These are phyloP conservation scores for Astrephomene gubernaculifera DNA, from an alignment of 139 green algal genomes.

Conservation along the genomic window DNA sequence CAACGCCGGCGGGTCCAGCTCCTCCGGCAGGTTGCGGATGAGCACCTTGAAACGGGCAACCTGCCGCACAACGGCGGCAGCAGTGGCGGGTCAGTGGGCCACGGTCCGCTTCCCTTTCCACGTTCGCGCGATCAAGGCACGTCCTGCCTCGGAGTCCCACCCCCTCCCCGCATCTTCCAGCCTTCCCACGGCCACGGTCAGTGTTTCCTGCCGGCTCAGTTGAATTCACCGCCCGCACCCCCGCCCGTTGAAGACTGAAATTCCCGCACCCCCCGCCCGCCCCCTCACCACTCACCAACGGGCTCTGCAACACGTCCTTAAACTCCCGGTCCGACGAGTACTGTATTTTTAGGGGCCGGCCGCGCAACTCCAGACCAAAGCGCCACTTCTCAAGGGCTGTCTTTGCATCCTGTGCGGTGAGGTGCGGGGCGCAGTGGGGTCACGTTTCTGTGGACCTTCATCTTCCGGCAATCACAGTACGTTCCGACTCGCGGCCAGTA, in stretches of 20 bases:
- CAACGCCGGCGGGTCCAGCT: background rate
- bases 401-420: conserved; percentile 4
- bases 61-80: background rate
- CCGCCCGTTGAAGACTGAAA: too few relatives aligned
- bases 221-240: too few relatives aligned
- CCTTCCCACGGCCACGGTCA: too few relatives aligned
- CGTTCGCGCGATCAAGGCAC: too few relatives aligned
- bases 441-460: too few relatives aligned
- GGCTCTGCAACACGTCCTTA: conserved; percentile 28
- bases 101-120: too few relatives aligned
- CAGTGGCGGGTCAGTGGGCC: too few relatives aligned
- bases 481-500: too few relatives aligned
- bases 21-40: conserved; percentile 30
- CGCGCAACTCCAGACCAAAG: conserved; percentile 18
- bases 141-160: too few relatives aligned
- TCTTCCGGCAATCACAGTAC: too few relatives aligned
- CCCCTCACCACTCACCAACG: background rate
- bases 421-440: background rate
- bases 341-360: conserved; percentile 8
- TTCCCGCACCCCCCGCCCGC: background rate
- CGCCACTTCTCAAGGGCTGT: conserved; percentile 16
- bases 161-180: too few relatives aligned
- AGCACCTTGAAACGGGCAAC: conserved; percentile 32
- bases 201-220: too few relatives aligned
- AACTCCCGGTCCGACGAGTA: conserved; percentile 28